phyloP scores from a whole-genome alignment of 179 eudicot genomes.

The Drosera spatulata region DNA sequence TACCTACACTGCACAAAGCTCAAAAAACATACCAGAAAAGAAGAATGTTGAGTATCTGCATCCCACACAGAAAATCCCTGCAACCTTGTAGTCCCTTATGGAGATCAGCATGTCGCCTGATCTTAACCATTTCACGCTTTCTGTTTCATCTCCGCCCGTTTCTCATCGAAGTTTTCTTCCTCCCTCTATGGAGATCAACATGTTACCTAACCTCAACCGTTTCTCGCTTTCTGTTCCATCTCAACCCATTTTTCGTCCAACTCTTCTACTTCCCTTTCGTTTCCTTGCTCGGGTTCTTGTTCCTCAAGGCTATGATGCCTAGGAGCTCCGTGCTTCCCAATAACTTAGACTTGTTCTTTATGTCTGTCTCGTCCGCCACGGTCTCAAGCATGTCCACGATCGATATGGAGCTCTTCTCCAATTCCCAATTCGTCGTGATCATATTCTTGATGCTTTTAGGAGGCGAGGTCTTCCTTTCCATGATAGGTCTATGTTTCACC shows the following conservation, averaged over 20 bases:
- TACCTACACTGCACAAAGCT: no score
- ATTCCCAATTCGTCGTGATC: slow-evolving; percentile 46
- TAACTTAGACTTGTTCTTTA: slow-evolving; percentile 53
- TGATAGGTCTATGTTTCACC: slow-evolving; percentile 39
- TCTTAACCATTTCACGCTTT: no score
- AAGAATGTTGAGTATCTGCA: no score
- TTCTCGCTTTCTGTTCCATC: slow-evolving; percentile 1
- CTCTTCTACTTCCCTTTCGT: slow-evolving; percentile 33
- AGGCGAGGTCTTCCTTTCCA: slow-evolving; percentile 18
- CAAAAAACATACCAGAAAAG: no score
- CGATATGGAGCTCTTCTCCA: slow-evolving; percentile 75
- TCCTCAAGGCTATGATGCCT: slow-evolving; percentile 25
- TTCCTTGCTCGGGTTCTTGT: slow-evolving; percentile 38
- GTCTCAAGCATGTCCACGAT: slow-evolving; percentile 79
- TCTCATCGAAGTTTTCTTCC: no score
- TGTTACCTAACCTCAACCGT: neutral
- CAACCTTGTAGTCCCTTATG: no score
- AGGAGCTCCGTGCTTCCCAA: slow-evolving; percentile 17
- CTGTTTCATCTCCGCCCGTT: no score
- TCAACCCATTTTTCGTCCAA: slow-evolving; percentile 21
- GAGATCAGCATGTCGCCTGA: no score
- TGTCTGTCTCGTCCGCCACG: slow-evolving; percentile 54
- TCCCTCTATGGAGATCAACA: neutral
- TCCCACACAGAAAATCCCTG: no score
- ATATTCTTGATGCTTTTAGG: slow-evolving; percentile 49